These are phyloP conservation scores for Adansonia rubrostipa DNA, from an alignment of 441 rosid genomes.

Conservation along the genomic window DNA sequence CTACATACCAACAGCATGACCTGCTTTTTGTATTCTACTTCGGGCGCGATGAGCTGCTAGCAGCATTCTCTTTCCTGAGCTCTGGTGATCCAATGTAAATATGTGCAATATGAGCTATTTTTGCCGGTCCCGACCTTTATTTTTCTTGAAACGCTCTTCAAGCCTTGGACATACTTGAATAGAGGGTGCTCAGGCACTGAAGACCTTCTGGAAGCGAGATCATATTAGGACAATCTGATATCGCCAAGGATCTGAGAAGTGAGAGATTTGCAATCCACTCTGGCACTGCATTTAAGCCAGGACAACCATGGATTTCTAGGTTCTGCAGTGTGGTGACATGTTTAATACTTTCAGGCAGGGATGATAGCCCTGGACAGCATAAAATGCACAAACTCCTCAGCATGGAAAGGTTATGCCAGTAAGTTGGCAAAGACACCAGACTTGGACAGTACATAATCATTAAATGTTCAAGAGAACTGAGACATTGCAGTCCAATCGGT, in stretches of 20 bases:
- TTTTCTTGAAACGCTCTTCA: background rate
- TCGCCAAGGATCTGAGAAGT: conserved; percentile 19
- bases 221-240: conserved; percentile 16
- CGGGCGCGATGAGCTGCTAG: background rate
- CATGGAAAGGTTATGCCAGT: background rate
- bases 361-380: conserved; percentile 27
- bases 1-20: background rate
- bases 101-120: conserved; percentile 25
- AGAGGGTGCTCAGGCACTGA: conserved; percentile 20
- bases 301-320: conserved; percentile 27
- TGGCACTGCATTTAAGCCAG: background rate
- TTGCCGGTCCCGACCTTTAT: conserved; percentile 24
- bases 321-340: conserved; percentile 22
- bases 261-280: conserved; percentile 17
- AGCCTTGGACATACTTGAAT: conserved; percentile 32
- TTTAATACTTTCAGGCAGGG: conserved; percentile 34
- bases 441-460: conserved; percentile 29
- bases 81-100: conserved; percentile 16
- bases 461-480: conserved; percentile 28
- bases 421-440: conserved; percentile 23
- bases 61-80: background rate
- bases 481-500: background rate
- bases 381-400: conserved; percentile 20
- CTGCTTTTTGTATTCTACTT: background rate
- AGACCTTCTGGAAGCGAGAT: conserved; percentile 19